phyloP scores from a whole-genome alignment of 1,139 yeast species.

The Pichia sp. region DNA sequence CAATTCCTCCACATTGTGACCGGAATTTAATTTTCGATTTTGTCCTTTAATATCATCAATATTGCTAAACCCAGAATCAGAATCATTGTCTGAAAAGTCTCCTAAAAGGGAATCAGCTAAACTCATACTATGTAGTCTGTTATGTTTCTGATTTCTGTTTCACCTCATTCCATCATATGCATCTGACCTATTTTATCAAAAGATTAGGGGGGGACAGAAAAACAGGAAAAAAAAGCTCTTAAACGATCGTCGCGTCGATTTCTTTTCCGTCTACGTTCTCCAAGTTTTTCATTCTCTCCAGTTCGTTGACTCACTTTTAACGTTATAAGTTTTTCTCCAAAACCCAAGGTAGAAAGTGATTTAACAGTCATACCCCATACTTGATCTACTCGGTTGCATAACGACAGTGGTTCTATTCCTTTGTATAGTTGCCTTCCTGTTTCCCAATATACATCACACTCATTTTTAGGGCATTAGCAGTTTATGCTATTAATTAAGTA shows the following conservation, averaged over 20 bases:
- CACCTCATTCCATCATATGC: too few species aligned
- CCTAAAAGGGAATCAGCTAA: constrained; percentile 27
- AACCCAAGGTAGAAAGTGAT: too few species aligned
- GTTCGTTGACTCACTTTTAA: not conserved
- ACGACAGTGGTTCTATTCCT: constrained; percentile 7
- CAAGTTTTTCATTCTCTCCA: not conserved
- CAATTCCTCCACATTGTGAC: constrained; percentile 9
- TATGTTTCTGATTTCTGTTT: too few species aligned
- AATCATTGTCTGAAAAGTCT: constrained; percentile 22
- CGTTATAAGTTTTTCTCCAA: not conserved
- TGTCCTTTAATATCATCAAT: not conserved
- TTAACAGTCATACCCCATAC: too few species aligned
- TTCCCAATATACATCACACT: not conserved
- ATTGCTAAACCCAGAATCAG: not conserved
- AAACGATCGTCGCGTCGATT: not conserved
- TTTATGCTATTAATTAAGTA: constrained; percentile 27
- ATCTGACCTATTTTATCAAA: too few species aligned
- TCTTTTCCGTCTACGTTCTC: not conserved
- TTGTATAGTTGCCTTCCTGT: constrained; percentile 7
- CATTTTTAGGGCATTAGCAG: constrained; percentile 6
- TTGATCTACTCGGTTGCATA: not conserved
- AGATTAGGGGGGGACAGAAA: too few species aligned
- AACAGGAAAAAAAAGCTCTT: not conserved
- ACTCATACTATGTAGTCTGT: constrained; percentile 19
- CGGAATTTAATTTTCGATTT: not conserved